Evolutionary conservation across 2,329 filamentous ascomycete species (phyloP), one percentile per base, ranked within the genome.

Genomic region (Sarocladiaceae sp.): DNA sequence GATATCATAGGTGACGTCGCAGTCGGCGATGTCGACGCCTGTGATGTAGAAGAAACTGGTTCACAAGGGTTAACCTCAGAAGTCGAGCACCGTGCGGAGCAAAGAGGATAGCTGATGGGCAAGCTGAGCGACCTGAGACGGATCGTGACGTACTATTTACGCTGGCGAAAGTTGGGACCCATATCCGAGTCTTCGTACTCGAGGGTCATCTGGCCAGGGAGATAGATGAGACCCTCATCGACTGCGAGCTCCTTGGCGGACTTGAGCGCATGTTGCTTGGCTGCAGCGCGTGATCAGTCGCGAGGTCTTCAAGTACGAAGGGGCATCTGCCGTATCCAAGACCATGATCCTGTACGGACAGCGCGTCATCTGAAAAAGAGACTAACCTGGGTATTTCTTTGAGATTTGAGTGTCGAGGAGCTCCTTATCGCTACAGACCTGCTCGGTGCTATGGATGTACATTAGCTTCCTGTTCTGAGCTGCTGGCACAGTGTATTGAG

Each of bases 171-270:
- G 32, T 64, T 60, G 18, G 70, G 73, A 0, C 70, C 70, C 61
- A 74, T 72, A 51, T 81, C 77, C 7, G 77, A 80, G 60, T 80
- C 73, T 53, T 79, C 75, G 51, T 71, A 79, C n/a, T 63, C 62
- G 15, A 60, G 59, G 21, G 72, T 69, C 2, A 67, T 59, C 52
- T 76, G 68, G 18, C 77, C 77, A 1, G 72, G 72, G 13, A 81
- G 64, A 54, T 71, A 80, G 54, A 81, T 66, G 55, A 81, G 62
- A 46, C 77, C 76, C 50, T 69, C 60, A 21, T 63, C 56, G 37
- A 67, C 65, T 9, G 64, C 68, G 12, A 80, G 67, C 53, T 76
- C 67, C 19, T 66, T 62, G 33, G 67, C 73, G 13, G 80, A 75
- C 54, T 75, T 78, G 47, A 67, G 66, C n/a, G 74, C 76, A 53